phyloP scores from a whole-genome alignment of 2,329 filamentous ascomycete genomes.

The Xylariaceae sp. region DNA sequence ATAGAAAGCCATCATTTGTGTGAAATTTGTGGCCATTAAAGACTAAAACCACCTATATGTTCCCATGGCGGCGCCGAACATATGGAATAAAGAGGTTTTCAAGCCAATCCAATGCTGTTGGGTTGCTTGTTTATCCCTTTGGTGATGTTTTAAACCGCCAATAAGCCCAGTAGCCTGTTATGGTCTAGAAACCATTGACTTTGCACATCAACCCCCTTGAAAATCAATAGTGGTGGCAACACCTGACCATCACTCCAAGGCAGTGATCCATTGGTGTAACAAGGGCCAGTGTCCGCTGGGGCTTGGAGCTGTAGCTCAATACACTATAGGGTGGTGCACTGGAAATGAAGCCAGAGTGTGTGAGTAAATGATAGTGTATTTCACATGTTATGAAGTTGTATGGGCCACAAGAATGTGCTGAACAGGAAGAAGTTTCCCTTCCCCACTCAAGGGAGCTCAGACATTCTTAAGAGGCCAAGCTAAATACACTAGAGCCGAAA shows the following conservation, averaged over 20 bases:
- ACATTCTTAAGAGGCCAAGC: no score
- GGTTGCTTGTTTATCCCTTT: background rate
- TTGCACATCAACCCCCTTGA: background rate
- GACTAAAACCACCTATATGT: constrained; percentile 2
- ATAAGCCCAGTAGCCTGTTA: background rate
- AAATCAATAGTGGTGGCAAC: background rate
- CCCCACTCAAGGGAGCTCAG: no score
- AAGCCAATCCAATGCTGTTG: background rate
- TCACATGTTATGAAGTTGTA: no score
- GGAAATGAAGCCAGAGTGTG: no score
- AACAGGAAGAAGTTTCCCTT: no score
- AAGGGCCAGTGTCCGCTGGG: no score
- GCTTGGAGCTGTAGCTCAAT: no score
- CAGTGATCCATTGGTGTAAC: constrained; percentile 4
- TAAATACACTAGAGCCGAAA: no score
- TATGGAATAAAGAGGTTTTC: constrained; percentile 5
- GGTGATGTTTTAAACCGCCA: constrained; percentile 1
- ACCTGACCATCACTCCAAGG: background rate
- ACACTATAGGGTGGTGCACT: no score
- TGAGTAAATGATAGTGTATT: no score
- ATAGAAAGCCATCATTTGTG: no score
- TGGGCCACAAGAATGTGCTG: no score
- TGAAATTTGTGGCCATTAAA: background rate
- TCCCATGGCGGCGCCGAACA: background rate
- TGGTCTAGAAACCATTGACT: constrained; percentile 4